Percentiles rank a stretch among this genome's conserved stretches.
These are phyloP conservation scores for Fusarium chaquense DNA, from an alignment of 2,329 filamentous ascomycete genomes.

Conservation along the genomic window DNA sequence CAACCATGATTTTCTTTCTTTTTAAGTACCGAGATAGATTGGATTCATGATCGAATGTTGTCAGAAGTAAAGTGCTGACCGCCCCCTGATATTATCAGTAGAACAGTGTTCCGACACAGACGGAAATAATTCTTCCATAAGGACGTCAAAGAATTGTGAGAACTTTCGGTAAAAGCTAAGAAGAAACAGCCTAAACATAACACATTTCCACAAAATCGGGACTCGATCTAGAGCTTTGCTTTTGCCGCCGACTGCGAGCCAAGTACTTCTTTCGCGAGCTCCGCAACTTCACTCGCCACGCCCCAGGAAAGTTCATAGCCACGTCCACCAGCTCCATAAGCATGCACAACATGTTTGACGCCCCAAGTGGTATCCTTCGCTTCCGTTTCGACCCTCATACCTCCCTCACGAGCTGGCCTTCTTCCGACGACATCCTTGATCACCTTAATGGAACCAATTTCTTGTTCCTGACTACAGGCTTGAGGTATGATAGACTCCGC, in stretches of 20 bases:
- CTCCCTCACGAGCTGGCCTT: conserved; percentile 59
- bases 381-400: conserved; percentile 57
- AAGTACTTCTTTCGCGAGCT: conserved; percentile 29
- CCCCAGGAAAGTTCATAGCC: conserved; percentile 73
- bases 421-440: conserved; percentile 61
- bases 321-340: conserved; percentile 71
- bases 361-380: conserved; percentile 14
- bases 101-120: too few relatives aligned
- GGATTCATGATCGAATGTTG: too few relatives aligned
- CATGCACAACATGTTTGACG: conserved; percentile 59
- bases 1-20: too few relatives aligned
- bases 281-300: conserved; percentile 62
- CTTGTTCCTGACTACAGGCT: conserved; percentile 5
- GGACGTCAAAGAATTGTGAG: too few relatives aligned
- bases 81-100: too few relatives aligned
- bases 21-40: too few relatives aligned
- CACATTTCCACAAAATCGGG: too few relatives aligned
- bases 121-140: too few relatives aligned
- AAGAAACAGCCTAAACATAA: too few relatives aligned
- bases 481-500: conserved; percentile 32
- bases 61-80: too few relatives aligned
- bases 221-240: conserved; percentile 19
- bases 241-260: background rate
- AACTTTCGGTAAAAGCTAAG: too few relatives aligned
- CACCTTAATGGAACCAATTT: conserved; percentile 43